Conservation (phyloP, 1,139 yeast species). For the Eremothecium gossypii region DNA sequence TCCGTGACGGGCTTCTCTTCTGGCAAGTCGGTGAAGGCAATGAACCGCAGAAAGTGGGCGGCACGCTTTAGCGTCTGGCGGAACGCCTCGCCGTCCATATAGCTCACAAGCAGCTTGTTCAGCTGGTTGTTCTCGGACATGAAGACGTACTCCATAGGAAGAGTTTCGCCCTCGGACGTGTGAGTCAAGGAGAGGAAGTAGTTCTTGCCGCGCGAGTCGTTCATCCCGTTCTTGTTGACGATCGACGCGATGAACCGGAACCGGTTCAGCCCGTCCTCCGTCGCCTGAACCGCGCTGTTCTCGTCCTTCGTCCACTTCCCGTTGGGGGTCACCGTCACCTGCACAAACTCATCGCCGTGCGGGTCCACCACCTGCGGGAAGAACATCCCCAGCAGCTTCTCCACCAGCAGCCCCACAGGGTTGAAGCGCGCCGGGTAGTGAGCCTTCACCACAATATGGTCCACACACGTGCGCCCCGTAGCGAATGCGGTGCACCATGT, state of each 20-base stretch:
- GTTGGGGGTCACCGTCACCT: constrained; percentile 53
- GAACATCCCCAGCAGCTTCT: constrained; percentile 46
- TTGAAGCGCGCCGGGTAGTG: constrained; percentile 76
- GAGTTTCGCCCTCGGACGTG: constrained; percentile 55
- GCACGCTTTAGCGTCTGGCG: constrained; percentile 42
- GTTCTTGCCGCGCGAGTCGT: constrained; percentile 60
- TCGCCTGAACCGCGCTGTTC: constrained; percentile 28
- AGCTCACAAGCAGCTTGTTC: constrained; percentile 53
- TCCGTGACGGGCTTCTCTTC: constrained; percentile 50
- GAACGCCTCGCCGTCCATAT: constrained; percentile 35
- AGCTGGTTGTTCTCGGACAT: constrained; percentile 86
- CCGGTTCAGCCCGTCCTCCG: constrained; percentile 18
- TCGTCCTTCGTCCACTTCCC: constrained; percentile 40
- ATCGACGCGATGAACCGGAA: constrained; percentile 68
- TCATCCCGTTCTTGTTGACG: constrained; percentile 81
- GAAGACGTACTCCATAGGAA: constrained; percentile 71
- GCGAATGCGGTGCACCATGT: constrained; percentile 67
- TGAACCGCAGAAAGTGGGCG: constrained; percentile 47
- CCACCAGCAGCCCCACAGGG: constrained; percentile 39
- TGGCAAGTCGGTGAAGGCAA: constrained; percentile 81
- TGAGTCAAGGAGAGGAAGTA: constrained; percentile 80
- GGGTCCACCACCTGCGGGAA: constrained; percentile 35
- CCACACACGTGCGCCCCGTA: constrained; percentile 76
- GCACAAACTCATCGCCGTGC: constrained; percentile 54
- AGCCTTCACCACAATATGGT: constrained; percentile 51